Evolutionary conservation across 2,329 filamentous ascomycete species (phyloP), one percentile per base, ranked within the genome.

Genomic region (Byssothecium circinans): DNA sequence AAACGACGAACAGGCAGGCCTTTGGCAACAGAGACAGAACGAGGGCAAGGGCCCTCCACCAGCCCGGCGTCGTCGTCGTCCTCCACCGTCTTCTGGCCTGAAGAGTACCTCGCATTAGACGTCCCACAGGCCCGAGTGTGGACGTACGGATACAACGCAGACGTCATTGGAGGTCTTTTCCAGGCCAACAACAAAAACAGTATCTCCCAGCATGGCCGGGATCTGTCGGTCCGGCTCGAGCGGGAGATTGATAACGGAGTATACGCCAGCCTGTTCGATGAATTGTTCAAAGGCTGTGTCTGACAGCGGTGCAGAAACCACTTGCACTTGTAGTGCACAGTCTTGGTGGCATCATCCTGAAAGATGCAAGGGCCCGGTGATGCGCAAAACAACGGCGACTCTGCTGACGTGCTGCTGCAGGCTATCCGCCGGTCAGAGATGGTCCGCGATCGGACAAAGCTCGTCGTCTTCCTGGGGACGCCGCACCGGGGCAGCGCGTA

Each of bases 121-220:
- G 50, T 73, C 11, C 66, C 63, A 18, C 52, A 69, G 15, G 71
- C 70, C 29, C 60, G 64, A 47, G 50, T 73, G 27, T 72, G 65
- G 68, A 73, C 69, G 19, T 75, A 73, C 47, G 71, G 72, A 34
- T 74, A 74, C 53, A 65, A 74, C 45, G 70, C 70, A 14, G 65
- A 73, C 50, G 62, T 69, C n/a, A 63, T 70, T 43, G 61, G 59
- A 18, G 64, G 64, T 4, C 29, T 73, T 27, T 71, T 73, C 43
- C 45, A 66, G 52, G 58, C 66, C 12, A 67, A 63, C 52, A 72
- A 69, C 57, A 56, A 68, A 54, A 72, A 74, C 45, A 72, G 63
- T 41, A 55, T 74, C 19, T 70, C 61, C 25, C 60, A 72, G 43
- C 70, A 74, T 54, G 64, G 68, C 15, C 45, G 35, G 34, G 51